Evolutionary conservation across 2,329 filamentous ascomycete species (phyloP), one percentile per base, ranked within the genome.

Genomic region (Paraphoma sp.): DNA sequence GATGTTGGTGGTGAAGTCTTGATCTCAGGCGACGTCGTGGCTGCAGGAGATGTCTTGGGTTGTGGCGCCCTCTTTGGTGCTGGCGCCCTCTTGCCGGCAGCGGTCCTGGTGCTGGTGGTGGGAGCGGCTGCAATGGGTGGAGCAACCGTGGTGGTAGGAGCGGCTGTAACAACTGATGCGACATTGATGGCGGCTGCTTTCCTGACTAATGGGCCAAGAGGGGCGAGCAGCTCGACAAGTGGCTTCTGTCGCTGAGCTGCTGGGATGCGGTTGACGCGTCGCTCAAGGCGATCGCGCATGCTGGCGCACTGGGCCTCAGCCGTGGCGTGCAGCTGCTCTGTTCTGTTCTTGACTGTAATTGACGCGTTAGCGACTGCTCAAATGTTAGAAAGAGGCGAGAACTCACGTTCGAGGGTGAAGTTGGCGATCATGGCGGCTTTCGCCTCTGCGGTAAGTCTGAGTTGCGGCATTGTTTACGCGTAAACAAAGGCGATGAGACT

Each of bases 241-340:
- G 87, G 96, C 59, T 87, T 84, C 70, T 89, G 91, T 57, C 94
- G 88, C 61, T 97, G 80, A 14, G 88, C 84, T 67, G 87, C 85
- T 7, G 95, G 95, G 50, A 98, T 95, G 51, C 95, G 89, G 74
- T 97, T 97, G 75, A 98, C 86, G 78, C 95, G 91, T 79, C 96
- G 90, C 77, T 97, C 93, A 50, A 99, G 89, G 59, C 94, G 89
- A 57, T 92, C 89, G 59, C 90, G 87, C 40, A 98, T 84, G 60
- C 91, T 91, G 75, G 94, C 90, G 18, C 93, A 91, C 77, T 97
- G 93, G 9, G 96, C 84, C 56, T 90, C 89, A 80, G 96, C 97
- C 75, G 96, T 93, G 6, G 93, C 90, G 68, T 93, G 87, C 59
- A 98, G 83, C 76, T 94, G 93, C 67, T 94, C 87, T 59, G 92